Evolutionary conservation across 768 basidiomycete genomes (phyloP).

Genomic region (Mycena rosella): DNA sequence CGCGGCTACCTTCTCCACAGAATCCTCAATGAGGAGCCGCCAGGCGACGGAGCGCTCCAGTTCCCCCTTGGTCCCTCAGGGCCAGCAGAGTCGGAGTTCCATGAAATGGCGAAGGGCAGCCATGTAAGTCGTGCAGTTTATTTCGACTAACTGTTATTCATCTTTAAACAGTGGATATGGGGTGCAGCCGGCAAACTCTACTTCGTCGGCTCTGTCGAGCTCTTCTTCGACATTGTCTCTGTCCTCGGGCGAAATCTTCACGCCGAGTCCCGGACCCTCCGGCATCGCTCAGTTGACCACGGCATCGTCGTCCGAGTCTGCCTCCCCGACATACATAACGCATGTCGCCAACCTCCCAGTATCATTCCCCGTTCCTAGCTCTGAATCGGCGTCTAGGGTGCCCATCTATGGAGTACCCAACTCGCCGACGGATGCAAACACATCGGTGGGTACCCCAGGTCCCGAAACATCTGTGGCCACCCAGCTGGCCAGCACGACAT

Average conservation of each 20-base stretch:
- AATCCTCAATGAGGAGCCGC: background rate
- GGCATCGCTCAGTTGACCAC: background rate
- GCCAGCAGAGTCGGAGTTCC: background rate
- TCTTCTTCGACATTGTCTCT: background rate
- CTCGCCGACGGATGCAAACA: background rate
- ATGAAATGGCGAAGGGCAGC: constrained; percentile 15
- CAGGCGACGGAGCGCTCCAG: constrained; percentile 3
- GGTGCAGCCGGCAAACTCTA: background rate
- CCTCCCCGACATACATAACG: background rate
- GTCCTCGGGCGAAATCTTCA: background rate
- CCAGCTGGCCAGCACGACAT: too few relatives aligned
- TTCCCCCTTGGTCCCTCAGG: background rate
- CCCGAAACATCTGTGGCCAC: background rate
- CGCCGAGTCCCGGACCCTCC: background rate
- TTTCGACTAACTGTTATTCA: background rate
- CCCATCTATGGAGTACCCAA: background rate
- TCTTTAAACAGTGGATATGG: background rate
- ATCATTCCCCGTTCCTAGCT: background rate
- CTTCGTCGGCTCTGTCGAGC: too few relatives aligned
- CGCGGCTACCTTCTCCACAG: background rate
- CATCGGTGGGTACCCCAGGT: background rate
- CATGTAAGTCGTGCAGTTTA: background rate
- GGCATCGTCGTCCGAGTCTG: background rate
- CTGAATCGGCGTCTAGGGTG: background rate
- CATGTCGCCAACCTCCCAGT: background rate